Evolutionary conservation across 805 yeast species (phyloP).

Genomic region (Yarrowia hollandica): DNA sequence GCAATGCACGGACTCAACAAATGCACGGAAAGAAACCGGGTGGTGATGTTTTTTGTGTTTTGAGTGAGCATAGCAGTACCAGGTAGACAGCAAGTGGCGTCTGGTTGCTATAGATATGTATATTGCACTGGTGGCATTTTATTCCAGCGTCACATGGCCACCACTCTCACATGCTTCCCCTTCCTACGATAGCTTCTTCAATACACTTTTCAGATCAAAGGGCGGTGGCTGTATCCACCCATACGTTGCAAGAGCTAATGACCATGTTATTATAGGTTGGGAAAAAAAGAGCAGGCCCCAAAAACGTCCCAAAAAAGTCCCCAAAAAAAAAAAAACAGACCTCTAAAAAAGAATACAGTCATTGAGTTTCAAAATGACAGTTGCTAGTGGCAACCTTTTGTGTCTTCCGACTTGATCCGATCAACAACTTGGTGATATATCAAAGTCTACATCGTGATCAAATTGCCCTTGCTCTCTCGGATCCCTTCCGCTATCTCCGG

Average conservation of each 20-base stretch:
- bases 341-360: too few relatives aligned
- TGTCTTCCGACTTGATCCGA: background rate
- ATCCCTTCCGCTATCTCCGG: too few relatives aligned
- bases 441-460: background rate
- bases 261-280: background rate
- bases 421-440: background rate
- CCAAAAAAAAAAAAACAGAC: too few relatives aligned
- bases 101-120: too few relatives aligned
- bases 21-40: slow-evolving; percentile 28
- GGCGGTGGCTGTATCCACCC: background rate
- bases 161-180: too few relatives aligned
- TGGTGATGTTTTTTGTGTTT: too few relatives aligned
- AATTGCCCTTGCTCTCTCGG: too few relatives aligned
- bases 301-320: too few relatives aligned
- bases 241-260: background rate
- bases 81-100: too few relatives aligned
- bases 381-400: background rate
- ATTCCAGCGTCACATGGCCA: background rate
- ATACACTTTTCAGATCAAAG: background rate
- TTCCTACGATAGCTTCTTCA: too few relatives aligned
- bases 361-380: slow-evolving; percentile 8
- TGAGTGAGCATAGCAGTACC: too few relatives aligned
- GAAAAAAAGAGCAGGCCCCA: background rate
- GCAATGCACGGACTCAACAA: slow-evolving; percentile 26
- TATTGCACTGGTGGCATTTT: too few relatives aligned